Evolutionary conservation across 2,329 filamentous ascomycete genomes (phyloP), one percentile per base, ranked within the genome.

Genomic region (Aureobasidium namibiae): DNA sequence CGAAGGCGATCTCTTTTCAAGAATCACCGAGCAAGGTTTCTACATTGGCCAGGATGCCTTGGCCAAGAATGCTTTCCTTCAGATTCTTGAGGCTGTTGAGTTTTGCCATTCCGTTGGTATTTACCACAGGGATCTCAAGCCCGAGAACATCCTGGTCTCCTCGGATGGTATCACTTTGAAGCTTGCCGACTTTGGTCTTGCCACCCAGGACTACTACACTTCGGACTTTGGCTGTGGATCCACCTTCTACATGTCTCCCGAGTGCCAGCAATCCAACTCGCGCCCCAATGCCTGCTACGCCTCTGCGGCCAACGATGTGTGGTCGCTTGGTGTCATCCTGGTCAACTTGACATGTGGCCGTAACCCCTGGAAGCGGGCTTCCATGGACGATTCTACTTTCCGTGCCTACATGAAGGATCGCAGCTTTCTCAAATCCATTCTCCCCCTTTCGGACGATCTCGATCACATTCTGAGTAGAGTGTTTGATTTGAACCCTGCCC

Each of bases 191-290:
- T 99, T 99, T 80, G 94, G 94, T 71, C 83, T 99, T 59, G 94
- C 94, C 61, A 97, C 91, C 24, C 86, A 85, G 61, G 89, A 92
- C 65, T 81, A 85, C 65, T 80, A 87, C 66, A 96, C 92, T 64
- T 88, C 91, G 67, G 94, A 99, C 73, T 96, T 96, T 75, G 94
- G 94, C 69, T 99, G 94, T 73, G 94, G 94, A 64, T 97, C 94
- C 33, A 97, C 92, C 14, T 97, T 97, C 70, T 99, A 99, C 78
- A 99, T 97, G 94, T 96, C 91, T 70, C 94, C 94, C 96, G 94
- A 99, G 83, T 99, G 94, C 72, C 85, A 96, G 74, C 89, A 90
- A 67, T 82, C 86, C 60, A 80, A 81, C 75, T 87, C 78, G 68
- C 85, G 82, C 82, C 83, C 80, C 74, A 80, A 80, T 70, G 80